phyloP scores from a whole-genome alignment of 2,329 filamentous ascomycete species.

The Dactylellina sp. region DNA sequence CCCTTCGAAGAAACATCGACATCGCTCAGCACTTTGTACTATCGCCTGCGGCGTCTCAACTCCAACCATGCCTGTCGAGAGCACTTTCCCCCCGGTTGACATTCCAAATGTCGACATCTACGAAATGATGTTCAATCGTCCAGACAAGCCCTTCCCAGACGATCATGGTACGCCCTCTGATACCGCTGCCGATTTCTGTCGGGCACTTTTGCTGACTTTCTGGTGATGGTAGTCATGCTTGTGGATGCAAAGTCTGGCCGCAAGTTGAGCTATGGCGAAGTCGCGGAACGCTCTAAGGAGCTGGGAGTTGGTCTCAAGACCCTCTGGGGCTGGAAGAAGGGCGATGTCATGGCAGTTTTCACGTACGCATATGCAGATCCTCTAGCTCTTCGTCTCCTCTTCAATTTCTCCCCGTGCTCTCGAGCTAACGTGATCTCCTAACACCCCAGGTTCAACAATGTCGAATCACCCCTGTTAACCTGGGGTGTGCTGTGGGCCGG shows the following conservation, averaged over 20 bases:
- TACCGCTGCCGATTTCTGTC: background rate
- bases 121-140: slow-evolving; percentile 79
- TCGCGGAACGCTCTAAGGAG: slow-evolving; percentile 74
- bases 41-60: background rate
- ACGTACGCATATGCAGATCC: slow-evolving; percentile 64
- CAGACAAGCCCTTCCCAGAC: slow-evolving; percentile 74
- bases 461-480: slow-evolving; percentile 81
- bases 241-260: slow-evolving; percentile 77
- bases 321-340: slow-evolving; percentile 80
- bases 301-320: slow-evolving; percentile 84
- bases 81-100: slow-evolving; percentile 73
- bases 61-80: slow-evolving; percentile 76
- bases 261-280: slow-evolving; percentile 76
- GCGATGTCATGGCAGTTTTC: slow-evolving; percentile 84
- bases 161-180: slow-evolving; percentile 73
- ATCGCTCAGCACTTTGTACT: background rate
- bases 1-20: background rate
- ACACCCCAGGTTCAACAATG: slow-evolving; percentile 74
- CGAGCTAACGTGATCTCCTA: background rate
- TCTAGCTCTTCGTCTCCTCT: background rate
- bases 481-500: slow-evolving; percentile 87
- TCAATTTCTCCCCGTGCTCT: background rate
- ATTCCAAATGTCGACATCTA: slow-evolving; percentile 83
- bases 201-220: slow-evolving; percentile 26
- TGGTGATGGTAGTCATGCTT: slow-evolving; percentile 75